These are phyloP conservation scores for Arabidopsis arenosa DNA, from an alignment of 345 rosid species.

Conservation along the genomic window DNA sequence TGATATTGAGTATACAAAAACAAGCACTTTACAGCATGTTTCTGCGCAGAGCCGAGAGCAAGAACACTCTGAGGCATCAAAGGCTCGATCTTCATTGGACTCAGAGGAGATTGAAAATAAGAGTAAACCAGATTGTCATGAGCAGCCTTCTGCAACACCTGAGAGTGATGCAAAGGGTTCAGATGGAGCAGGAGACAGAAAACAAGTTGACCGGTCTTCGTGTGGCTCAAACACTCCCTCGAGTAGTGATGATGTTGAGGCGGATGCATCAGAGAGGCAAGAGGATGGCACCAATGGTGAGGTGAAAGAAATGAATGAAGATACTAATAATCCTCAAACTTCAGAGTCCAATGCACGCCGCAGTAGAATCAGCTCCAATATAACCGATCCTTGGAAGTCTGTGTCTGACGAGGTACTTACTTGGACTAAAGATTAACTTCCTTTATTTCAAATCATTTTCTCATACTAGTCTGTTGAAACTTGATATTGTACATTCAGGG, in stretches of 20 bases:
- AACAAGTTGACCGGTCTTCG: conserved; percentile 86
- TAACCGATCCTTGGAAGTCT: conserved; percentile 79
- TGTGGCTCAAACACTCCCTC: conserved; percentile 92
- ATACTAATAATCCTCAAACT: conserved; percentile 43
- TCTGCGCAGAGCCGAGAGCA: conserved; percentile 49
- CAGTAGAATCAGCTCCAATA: conserved; percentile 56
- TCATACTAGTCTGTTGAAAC: background rate
- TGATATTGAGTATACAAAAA: conserved; percentile 48
- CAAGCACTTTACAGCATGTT: conserved; percentile 46
- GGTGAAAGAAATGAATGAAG: conserved; percentile 59
- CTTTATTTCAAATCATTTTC: background rate
- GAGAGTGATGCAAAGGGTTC: conserved; percentile 60
- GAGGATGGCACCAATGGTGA: conserved; percentile 55
- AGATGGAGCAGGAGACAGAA: conserved; percentile 60
- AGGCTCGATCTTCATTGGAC: conserved; percentile 58
- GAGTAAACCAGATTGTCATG: conserved; percentile 47
- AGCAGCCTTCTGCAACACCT: conserved; percentile 45
- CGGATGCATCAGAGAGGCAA: conserved; percentile 64
- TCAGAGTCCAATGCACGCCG: conserved; percentile 64
- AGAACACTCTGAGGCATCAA: conserved; percentile 58
- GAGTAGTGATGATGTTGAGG: conserved; percentile 84
- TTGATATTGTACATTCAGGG: conserved; percentile 55
- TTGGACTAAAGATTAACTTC: background rate
- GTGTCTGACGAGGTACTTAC: conserved; percentile 84
- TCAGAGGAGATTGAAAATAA: conserved; percentile 54